Evolutionary conservation across 805 yeast genomes (phyloP), one percentile per base, ranked within the genome.

Genomic region (Nakazawaea ernobii): DNA sequence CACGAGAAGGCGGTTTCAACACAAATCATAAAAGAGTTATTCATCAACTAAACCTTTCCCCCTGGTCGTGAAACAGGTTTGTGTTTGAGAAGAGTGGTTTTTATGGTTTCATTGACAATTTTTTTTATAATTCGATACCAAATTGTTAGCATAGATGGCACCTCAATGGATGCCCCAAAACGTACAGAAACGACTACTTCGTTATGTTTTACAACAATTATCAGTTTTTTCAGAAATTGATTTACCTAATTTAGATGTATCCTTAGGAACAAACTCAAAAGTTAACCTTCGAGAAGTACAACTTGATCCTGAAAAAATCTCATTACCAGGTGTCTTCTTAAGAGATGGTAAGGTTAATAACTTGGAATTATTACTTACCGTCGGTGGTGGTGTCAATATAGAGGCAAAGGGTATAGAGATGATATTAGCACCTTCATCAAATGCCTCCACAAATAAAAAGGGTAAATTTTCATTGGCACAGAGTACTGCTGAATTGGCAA

Each of bases 191-290:
- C 71, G 95, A 55, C 75, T 90, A 35, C 75, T 91, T 38, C 79
- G 86, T 38, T 89, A 88, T 62, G 79, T 90, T 4, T 74, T 91
- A 26, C 87, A 86, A 60, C 92, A 88, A 63, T 76, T 90, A 39
- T 80, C 91, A 13, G 66, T 91, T 37, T 87, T 91, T 58, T 85
- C 96, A 1, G 86, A 84, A 54, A 76, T 90, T 20, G 95, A 90
- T 61, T 69, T 89, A 15, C 84, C 89, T 15, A 85, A 89, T 59
- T 62, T 91, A 45, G 94, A 89, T 57, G 89, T 91, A 0, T 82
- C 95, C 5, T 66, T 87, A 17, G 86, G 87, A 1, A 68, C 82
- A 4, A 74, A 70, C 47, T 65, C 67, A 39, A 53, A 68, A 62
- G 74, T 73, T 61, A 70, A 68, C 49, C 73, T 77, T 14, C 73